phyloP scores from a whole-genome alignment of 2,329 filamentous ascomycete genomes.

The Grosmannia serpens region DNA sequence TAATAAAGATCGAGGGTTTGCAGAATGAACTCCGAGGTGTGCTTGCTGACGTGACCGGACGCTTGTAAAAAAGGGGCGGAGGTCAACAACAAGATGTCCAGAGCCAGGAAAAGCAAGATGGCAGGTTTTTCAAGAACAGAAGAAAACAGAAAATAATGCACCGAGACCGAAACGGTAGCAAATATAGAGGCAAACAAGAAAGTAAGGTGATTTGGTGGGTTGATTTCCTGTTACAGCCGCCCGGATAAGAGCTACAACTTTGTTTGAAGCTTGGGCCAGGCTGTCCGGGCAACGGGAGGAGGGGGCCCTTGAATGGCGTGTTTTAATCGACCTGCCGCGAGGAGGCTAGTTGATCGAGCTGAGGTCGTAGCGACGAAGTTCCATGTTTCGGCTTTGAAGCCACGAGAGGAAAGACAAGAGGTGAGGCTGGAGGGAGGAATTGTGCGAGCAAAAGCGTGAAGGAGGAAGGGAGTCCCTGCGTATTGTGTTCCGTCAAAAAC shows the following conservation, averaged over 20 bases:
- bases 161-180: slow-evolving; percentile 3
- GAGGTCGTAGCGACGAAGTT: not conserved
- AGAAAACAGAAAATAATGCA: not conserved
- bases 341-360: not conserved
- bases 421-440: not conserved
- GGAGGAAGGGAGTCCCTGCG: not conserved
- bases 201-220: not conserved
- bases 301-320: not conserved
- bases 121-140: not conserved
- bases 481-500: not conserved
- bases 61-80: not conserved
- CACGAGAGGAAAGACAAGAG: not conserved
- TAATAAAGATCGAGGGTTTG: not conserved
- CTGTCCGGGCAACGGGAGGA: slow-evolving; percentile 13
- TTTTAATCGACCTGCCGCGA: not conserved
- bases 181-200: not conserved
- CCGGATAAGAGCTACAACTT: not conserved
- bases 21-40: not conserved
- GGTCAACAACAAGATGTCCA: not conserved
- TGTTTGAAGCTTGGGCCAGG: slow-evolving; percentile 13
- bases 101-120: not conserved
- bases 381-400: not conserved
- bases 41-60: not conserved
- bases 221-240: slow-evolving; percentile 5
- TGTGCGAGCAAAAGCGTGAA: not conserved